Evolutionary conservation across 2,329 filamentous ascomycete species (phyloP), one percentile per base, ranked within the genome.

Genomic region (Verticillium longisporum): DNA sequence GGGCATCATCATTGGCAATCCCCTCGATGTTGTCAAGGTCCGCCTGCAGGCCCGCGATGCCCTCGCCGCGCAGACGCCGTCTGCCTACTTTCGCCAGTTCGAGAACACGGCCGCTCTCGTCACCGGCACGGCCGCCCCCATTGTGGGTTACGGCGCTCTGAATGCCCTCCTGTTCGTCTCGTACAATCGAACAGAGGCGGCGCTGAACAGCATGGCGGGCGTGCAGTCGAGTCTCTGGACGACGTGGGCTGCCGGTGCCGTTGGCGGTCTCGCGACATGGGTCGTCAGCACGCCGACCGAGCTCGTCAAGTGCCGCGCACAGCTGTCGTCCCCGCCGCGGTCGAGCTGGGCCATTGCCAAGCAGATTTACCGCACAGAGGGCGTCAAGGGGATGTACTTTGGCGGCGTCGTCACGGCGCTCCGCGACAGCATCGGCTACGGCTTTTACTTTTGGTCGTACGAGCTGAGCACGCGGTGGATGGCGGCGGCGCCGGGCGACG

Each of bases 401-500:
- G 94, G 92, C 21, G 94, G 94, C 21, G 80, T 78, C 0, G 86
- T 97, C 15, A 98, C 94, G 0, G 91, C 89, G 59, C 71, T 94
- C 50, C 83, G 94, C 57, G 94, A 98, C 74, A 88, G 89, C 61
- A 84, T 97, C 60, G 94, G 94, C n/a, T 98, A 97, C 75, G 94
- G 93, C 0, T 97, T 97, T 74, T 98, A 97, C 71, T 98, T 97
- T 73, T 96, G 90, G 90, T 89, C 89, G 1, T 98, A 97, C 70
- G 90, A 96, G 74, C 77, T 93, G 62, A 85, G 82, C 65, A 91
- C 88, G 64, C 81, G 84, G 38, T 77, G 79, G 60, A 79, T 87
- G 73, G 77, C 77, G n/a, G 75, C 75, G 3, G 58, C 65, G 6
- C 31, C 56, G 26, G 62, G 62, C 9, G 50, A 61, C 15, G 62